These are phyloP conservation scores for Chenopodium berlandieri DNA, from an alignment of 148 eudicot species.

Conservation along the genomic window DNA sequence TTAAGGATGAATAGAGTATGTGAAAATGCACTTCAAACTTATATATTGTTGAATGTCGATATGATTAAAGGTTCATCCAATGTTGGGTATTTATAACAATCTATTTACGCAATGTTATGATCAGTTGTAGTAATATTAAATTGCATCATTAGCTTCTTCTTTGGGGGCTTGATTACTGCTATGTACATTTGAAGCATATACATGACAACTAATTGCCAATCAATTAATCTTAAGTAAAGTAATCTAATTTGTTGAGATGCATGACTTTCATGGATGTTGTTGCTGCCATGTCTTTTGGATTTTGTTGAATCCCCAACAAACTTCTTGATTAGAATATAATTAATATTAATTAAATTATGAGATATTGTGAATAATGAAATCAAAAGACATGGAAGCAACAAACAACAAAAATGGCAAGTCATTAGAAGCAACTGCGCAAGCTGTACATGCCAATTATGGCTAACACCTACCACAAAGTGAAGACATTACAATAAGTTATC, in stretches of 20 bases:
- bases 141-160: background rate
- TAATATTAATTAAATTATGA: background rate
- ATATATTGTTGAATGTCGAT: background rate
- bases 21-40: background rate
- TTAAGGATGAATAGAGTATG: background rate
- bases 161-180: background rate
- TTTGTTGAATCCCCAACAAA: background rate
- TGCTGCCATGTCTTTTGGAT: background rate
- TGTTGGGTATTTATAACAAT: background rate
- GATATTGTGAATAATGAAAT: background rate
- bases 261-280: background rate
- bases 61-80: background rate
- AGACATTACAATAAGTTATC: background rate
- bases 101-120: background rate
- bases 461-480: background rate
- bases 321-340: too few relatives aligned
- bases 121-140: background rate
- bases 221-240: background rate
- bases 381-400: background rate
- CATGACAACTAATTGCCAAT: background rate
- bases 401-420: background rate
- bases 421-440: background rate
- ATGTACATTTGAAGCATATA: background rate
- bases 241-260: background rate
- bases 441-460: background rate